Conservation (phyloP, 495 filamentous ascomycete species). For the Penicillium mononematosum region DNA sequence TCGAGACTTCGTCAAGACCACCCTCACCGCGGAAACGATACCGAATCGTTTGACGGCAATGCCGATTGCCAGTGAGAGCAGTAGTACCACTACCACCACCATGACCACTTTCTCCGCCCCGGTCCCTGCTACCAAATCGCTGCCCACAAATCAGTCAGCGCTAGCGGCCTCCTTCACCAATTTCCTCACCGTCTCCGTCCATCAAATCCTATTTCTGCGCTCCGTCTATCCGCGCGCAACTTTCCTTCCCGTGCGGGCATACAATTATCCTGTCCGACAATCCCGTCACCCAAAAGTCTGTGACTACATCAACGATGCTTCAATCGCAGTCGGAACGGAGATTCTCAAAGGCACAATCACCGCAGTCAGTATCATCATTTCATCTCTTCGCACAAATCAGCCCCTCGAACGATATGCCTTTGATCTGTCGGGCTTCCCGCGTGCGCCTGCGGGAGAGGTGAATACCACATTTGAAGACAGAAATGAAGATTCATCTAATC, state of each 20-base stretch:
- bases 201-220: conserved; percentile 90
- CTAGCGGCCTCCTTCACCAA: conserved; percentile 53
- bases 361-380: conserved; percentile 73
- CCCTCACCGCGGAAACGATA: conserved; percentile 40
- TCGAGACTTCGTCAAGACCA: conserved; percentile 44
- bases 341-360: conserved; percentile 69
- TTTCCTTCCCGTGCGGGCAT: conserved; percentile 79
- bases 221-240: conserved; percentile 75
- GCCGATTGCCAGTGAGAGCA: conserved; percentile 52
- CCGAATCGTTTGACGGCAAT: conserved; percentile 43
- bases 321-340: conserved; percentile 71
- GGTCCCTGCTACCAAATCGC: conserved; percentile 43
- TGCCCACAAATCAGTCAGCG: conserved; percentile 48
- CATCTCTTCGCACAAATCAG: conserved; percentile 53
- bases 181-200: conserved; percentile 86
- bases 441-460: conserved; percentile 51
- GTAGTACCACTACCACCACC: conserved; percentile 41
- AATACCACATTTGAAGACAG: conserved; percentile 54
- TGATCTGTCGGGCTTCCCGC: conserved; percentile 74
- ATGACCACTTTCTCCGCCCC: conserved; percentile 50
- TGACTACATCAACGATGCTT: conserved; percentile 83
- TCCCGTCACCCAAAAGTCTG: conserved; percentile 88
- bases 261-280: conserved; percentile 87
- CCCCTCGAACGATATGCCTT: conserved; percentile 83
- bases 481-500: conserved; percentile 44